Evolutionary conservation across 768 basidiomycete species (phyloP).

Genomic region (Gyrodon lividus): DNA sequence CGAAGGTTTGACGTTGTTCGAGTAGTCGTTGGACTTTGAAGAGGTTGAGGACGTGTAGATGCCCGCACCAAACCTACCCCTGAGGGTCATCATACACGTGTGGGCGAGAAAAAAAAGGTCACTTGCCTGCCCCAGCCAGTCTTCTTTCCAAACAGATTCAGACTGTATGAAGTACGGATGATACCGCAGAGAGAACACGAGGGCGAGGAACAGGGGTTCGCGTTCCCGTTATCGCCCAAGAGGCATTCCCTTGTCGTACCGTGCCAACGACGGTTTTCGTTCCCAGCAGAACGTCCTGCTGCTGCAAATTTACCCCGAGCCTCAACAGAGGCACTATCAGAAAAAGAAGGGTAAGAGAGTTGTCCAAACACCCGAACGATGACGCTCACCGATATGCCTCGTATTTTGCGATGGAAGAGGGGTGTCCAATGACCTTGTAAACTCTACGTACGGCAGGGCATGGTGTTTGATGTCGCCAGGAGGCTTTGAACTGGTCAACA

Average conservation of each 20-base stretch:
- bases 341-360: background rate
- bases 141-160: slow-evolving; percentile 65
- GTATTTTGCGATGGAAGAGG: slow-evolving; percentile 51
- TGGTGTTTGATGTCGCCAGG: slow-evolving; percentile 61
- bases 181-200: slow-evolving; percentile 66
- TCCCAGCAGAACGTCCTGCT: slow-evolving; percentile 57
- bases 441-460: slow-evolving; percentile 60
- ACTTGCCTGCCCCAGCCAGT: slow-evolving; percentile 68
- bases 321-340: slow-evolving; percentile 52
- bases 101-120: background rate
- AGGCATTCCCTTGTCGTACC: slow-evolving; percentile 66
- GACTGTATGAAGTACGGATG: slow-evolving; percentile 60
- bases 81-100: slow-evolving; percentile 3
- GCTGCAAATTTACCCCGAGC: slow-evolving; percentile 55
- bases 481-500: slow-evolving; percentile 63
- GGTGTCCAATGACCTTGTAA: slow-evolving; percentile 61
- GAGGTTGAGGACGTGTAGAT: slow-evolving; percentile 78
- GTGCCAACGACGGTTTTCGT: slow-evolving; percentile 76
- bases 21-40: slow-evolving; percentile 79
- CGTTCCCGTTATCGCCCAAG: slow-evolving; percentile 60
- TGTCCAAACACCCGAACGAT: background rate
- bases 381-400: slow-evolving; percentile 56
- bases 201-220: slow-evolving; percentile 47
- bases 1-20: slow-evolving; percentile 54
- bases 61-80: slow-evolving; percentile 60